Evolutionary conservation across 1,284 basidiomycete genomes (phyloP), one percentile per base, ranked within the genome.

Genomic region (Thecaphora frezii): DNA sequence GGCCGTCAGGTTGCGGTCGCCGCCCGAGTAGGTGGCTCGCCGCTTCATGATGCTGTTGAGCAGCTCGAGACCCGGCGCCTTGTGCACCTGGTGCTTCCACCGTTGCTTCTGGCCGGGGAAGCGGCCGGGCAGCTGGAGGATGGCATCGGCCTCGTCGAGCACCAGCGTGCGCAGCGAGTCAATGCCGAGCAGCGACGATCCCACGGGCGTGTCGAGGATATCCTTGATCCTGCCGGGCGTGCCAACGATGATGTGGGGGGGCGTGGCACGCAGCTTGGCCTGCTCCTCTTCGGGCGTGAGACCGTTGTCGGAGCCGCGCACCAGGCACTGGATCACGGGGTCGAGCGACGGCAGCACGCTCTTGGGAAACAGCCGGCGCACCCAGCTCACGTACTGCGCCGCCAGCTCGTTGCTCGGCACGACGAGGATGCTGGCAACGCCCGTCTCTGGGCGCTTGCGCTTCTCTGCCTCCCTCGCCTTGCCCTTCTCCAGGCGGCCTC

Each of bases 381-480:
- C 67, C 76, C 76, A 78, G 3, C 54, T 45, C 44, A 67, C 16
- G 48, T 77, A 77, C 45, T 78, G 76, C 2, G 50, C 42, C 2
- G 76, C 76, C 13, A 78, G 67, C 52, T 77, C 76, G 49, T 73
- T 74, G 46, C 63, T 69, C 0, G 76, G 75, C 4, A 78, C 76
- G 19, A 78, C 38, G 39, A 78, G 50, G 48, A 77, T 62, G 9
- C 71, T 69, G 0, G 66, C 56, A 21, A 73, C 71, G 10, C 66
- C 73, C 10, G 66, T 58, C 42, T 54, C 33, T 7, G 33, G 12
- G 33, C 33, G 10, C 33, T 14, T 7, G 3, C 4, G 23, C 18
- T 18, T 21, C 22, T 22, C 41, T 18, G 23, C 24, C 16, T 46
- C 30, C 25, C 4, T 25, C 2, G 26, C 42, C 37, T 3, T 48